Evolutionary conservation across 2,329 filamentous ascomycete genomes (phyloP).

Genomic region (Madurella fahalii): DNA sequence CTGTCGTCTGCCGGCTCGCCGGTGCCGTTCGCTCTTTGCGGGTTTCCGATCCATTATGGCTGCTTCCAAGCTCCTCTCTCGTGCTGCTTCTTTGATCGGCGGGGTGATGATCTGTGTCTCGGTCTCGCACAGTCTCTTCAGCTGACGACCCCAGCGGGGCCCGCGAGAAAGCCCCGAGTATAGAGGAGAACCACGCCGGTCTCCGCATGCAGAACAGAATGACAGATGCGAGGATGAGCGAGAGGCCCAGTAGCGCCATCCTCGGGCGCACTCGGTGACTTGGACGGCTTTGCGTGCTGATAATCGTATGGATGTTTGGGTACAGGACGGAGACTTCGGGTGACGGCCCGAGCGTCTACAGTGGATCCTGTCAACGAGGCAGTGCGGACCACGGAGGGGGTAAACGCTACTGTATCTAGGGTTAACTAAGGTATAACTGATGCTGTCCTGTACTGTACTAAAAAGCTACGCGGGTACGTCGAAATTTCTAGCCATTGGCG

Average conservation of each 20-base stretch:
- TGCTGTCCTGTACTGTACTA: no score
- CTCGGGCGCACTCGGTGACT: slow-evolving; percentile 13
- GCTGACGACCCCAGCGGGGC: slow-evolving; percentile 13
- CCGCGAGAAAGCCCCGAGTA: slow-evolving; percentile 30
- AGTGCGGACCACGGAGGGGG: background rate
- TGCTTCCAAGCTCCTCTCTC: background rate
- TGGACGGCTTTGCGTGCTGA: slow-evolving; percentile 8
- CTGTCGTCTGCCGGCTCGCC: background rate
- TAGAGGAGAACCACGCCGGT: slow-evolving; percentile 45
- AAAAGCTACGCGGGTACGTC: no score
- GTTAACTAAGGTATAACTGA: no score
- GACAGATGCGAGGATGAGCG: slow-evolving; percentile 58
- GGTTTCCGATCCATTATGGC: background rate
- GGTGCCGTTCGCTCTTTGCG: background rate
- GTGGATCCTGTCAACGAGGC: slow-evolving; percentile 9
- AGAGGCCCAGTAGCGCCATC: slow-evolving; percentile 58
- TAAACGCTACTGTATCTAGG: no score
- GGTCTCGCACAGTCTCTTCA: slow-evolving; percentile 2
- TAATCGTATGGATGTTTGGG: slow-evolving; percentile 21
- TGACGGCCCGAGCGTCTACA: background rate
- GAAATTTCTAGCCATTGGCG: no score
- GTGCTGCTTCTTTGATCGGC: slow-evolving; percentile 1
- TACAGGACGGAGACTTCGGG: slow-evolving; percentile 8
- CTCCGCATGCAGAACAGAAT: slow-evolving; percentile 54
- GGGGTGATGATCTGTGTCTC: slow-evolving; percentile 11